Evolutionary conservation across 83 land plant species (phyloP), one percentile per base, ranked within the genome.

Genomic region (Picea abies): DNA sequence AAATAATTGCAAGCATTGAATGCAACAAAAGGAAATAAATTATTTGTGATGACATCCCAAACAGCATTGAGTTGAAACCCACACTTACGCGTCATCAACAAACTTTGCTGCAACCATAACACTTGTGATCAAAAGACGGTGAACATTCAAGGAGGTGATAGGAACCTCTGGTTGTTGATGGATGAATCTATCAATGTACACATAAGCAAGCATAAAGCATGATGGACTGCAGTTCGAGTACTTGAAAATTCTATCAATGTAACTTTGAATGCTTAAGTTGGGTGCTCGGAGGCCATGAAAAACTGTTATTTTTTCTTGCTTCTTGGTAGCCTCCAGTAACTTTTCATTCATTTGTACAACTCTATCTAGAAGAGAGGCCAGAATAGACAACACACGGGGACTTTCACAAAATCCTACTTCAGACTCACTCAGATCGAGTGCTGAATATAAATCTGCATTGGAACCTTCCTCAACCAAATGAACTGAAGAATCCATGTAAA

Each of bases 51-150:
- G 69, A n/a, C 69, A 66, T 7, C 69, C 26, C 12, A 25, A 66
- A 66, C 25, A 66, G 12, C 22, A 66, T 22, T 25, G 26, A 25
- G 26, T 22, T 66, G 12, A 25, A 66, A 66, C 26, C 69, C 26
- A 66, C 12, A 60, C 94, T 93, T 88, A 93, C 96, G 87, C 88
- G 83, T 93, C 94, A 86, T 93, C 96, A 29, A 91, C 82, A 78
- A 91, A 93, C 63, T 93, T 93, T 35, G 96, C 96, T 7, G 96
- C 96, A 7, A 93, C 82, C 88, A 91, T 88, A 14, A 93, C 84
- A 78, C 96, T 90, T n/a, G 96, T 93, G 79, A 93, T 88, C 15
- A 93, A 84, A 75, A 93, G 89, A 12, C 96, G 89, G 32, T 93
- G 96, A 52, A 90, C 90, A 82, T 90, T 93, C 58, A 90, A 86